These are phyloP conservation scores for Pseudogymnoascus verrucosus DNA, from an alignment of 2,329 filamentous ascomycete species.

Conservation along the genomic window DNA sequence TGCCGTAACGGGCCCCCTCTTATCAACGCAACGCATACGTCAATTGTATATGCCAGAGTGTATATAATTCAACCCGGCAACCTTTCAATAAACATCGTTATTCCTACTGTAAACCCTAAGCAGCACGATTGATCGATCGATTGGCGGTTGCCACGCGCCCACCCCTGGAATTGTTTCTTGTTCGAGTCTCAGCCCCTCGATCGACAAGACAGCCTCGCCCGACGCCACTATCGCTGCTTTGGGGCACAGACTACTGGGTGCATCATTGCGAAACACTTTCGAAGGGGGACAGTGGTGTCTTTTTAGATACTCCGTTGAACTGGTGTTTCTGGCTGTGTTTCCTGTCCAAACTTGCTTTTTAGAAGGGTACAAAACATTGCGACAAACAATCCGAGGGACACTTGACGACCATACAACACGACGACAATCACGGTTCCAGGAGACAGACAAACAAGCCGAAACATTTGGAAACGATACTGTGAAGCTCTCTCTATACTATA, in stretches of 20 bases:
- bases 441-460: background rate
- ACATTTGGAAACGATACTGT: background rate
- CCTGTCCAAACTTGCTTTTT: background rate
- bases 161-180: background rate
- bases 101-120: background rate
- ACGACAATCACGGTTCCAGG: background rate
- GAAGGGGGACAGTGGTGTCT: background rate
- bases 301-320: background rate
- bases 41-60: background rate
- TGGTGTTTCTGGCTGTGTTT: background rate
- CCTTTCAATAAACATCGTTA: background rate
- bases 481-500: background rate
- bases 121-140: background rate
- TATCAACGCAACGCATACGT: background rate
- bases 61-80: background rate
- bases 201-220: background rate
- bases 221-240: constrained; percentile 2
- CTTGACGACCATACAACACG: background rate
- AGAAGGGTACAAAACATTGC: background rate
- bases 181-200: constrained; percentile 1
- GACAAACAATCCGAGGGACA: background rate
- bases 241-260: background rate
- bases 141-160: background rate
- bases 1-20: background rate
- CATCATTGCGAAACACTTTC: background rate